Evolutionary conservation across 2,329 filamentous ascomycete genomes (phyloP), one percentile per base, ranked within the genome.

Genomic region (Beauveria asiatica): DNA sequence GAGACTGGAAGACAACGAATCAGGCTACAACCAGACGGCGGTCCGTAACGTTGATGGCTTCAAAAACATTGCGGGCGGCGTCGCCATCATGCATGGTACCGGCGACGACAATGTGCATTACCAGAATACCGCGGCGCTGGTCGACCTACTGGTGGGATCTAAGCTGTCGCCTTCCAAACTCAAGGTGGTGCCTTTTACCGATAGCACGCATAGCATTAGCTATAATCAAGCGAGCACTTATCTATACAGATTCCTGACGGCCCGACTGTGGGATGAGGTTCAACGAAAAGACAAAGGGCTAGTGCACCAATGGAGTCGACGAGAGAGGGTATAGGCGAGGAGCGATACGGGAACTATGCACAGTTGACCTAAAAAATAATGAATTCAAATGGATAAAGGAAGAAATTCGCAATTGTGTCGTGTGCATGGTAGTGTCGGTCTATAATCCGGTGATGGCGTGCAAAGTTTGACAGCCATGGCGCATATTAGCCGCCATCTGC

Each of bases 101-200:
- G 85, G 84, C 0, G 86, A 89, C 63, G 86, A 89, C 65, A 89
- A 89, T 56, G 86, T 89, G 16, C 86, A 89, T 67, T 88, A 86
- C 68, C 85, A 89, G 72, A 83, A 89, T 63, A 67, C 80, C 0
- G 85, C 85, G 0, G 83, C 80, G 1, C 70, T 89, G 39, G 73
- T 84, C 0, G 85, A 89, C 65, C 69, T 85, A 23, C 71, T 89
- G 0, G 82, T 88, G 37, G 78, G 80, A 0, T 79, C 72, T 0
- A 81, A 80, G 0, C 83, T 89, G 0, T 78, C 79, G 0, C 83
- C 85, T 0, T 74, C 80, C 61, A 84, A 86, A 75, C 76, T 89
- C 76, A 77, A 83, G 67, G 81, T 83, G 72, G 80, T 84, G 61
- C 82, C 80, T 21, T 89, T 87, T 62, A 87, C 85, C 0, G 86